Evolutionary conservation across 2,329 filamentous ascomycete genomes (phyloP).

Genomic region (Didymella sp.): DNA sequence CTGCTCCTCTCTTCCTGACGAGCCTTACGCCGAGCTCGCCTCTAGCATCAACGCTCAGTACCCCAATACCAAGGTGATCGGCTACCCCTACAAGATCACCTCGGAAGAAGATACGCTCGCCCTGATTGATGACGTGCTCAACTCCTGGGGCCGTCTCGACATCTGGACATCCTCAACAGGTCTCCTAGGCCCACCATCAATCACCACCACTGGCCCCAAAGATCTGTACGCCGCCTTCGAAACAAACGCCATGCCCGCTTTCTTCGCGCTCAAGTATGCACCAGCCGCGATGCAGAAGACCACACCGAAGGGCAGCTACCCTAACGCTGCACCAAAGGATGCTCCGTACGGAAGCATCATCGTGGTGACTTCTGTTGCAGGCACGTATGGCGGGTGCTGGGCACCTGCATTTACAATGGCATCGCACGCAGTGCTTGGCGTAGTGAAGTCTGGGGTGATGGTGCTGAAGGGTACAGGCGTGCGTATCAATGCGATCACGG

Average conservation of each 20-base stretch:
- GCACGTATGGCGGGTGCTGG: constrained; percentile 65
- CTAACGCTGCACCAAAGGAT: constrained; percentile 67
- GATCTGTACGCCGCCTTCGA: constrained; percentile 66
- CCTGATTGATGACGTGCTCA: constrained; percentile 69
- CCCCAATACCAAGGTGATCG: constrained; percentile 67
- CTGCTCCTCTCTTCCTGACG: constrained; percentile 56
- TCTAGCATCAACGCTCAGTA: constrained; percentile 50
- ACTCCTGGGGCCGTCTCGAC: constrained; percentile 63
- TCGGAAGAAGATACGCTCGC: constrained; percentile 66
- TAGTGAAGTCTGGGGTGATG: constrained; percentile 65
- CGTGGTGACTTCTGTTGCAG: constrained; percentile 66
- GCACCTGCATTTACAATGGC: constrained; percentile 68
- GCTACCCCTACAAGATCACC: constrained; percentile 65
- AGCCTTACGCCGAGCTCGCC: constrained; percentile 54
- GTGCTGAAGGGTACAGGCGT: constrained; percentile 65
- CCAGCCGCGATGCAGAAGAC: constrained; percentile 69
- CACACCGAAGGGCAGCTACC: constrained; percentile 61
- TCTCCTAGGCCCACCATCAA: constrained; percentile 62
- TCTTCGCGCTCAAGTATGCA: constrained; percentile 70
- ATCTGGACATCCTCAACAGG: constrained; percentile 67
- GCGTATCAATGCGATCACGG: constrained; percentile 63
- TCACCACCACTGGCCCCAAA: constrained; percentile 62
- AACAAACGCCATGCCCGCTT: constrained; percentile 66
- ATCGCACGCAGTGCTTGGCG: constrained; percentile 66
- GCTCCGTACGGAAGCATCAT: constrained; percentile 68